Evolutionary conservation across 2,329 filamentous ascomycete species (phyloP).

Genomic region (Cladophialophora immunda): DNA sequence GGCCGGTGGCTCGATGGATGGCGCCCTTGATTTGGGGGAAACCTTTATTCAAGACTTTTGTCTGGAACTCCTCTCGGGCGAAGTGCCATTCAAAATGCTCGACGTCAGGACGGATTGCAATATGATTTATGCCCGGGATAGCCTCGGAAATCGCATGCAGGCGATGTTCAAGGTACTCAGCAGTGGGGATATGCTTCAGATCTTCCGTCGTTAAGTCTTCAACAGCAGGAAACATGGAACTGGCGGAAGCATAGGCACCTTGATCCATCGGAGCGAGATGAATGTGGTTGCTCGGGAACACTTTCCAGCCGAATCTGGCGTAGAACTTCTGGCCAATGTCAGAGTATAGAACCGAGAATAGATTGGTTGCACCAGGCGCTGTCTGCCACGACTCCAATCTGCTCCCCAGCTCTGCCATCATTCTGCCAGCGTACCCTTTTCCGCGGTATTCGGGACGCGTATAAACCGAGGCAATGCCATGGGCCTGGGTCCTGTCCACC

Average conservation of each 20-base stretch:
- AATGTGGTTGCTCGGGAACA: slow-evolving; percentile 77
- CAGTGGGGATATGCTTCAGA: slow-evolving; percentile 64
- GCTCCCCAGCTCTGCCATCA: slow-evolving; percentile 73
- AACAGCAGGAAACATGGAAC: slow-evolving; percentile 41
- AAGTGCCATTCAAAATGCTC: slow-evolving; percentile 79
- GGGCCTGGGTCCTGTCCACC: slow-evolving; percentile 65
- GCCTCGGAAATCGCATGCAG: slow-evolving; percentile 60
- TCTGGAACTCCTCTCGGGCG: slow-evolving; percentile 81
- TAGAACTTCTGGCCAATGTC: slow-evolving; percentile 89
- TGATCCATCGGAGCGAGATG: slow-evolving; percentile 60
- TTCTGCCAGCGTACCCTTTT: slow-evolving; percentile 78
- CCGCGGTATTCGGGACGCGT: slow-evolving; percentile 73
- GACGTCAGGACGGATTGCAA: slow-evolving; percentile 74
- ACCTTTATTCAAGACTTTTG: slow-evolving; percentile 62
- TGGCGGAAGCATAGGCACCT: slow-evolving; percentile 37
- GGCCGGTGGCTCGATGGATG: slow-evolving; percentile 49
- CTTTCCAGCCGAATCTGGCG: slow-evolving; percentile 76
- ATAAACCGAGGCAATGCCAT: slow-evolving; percentile 84
- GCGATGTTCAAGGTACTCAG: slow-evolving; percentile 63
- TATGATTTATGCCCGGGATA: slow-evolving; percentile 56
- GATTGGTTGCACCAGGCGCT: slow-evolving; percentile 51
- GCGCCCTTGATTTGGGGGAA: slow-evolving; percentile 74
- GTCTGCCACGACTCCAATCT: slow-evolving; percentile 62
- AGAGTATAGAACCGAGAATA: slow-evolving; percentile 84
- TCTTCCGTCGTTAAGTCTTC: slow-evolving; percentile 47